Percentiles rank a stretch among this genome's conserved stretches.
phyloP scores from a whole-genome alignment of 2,329 filamentous ascomycete species.

The Trichoderma aggressivum region DNA sequence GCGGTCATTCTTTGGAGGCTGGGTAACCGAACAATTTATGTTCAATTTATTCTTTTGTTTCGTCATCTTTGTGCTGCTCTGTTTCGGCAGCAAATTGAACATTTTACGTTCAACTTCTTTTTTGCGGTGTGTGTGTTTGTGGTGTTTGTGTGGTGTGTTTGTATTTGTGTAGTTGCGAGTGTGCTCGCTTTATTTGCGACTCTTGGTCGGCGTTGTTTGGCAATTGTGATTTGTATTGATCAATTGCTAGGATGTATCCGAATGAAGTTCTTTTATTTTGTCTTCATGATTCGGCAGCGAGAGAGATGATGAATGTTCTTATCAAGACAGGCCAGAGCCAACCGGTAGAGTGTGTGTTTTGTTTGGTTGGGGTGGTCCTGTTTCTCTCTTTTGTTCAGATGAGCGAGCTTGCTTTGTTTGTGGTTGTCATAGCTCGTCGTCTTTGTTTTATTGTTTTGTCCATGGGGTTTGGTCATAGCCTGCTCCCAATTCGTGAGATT shows the following conservation, averaged over 20 bases:
- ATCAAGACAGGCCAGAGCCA: not conserved
- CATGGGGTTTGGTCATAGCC: not conserved
- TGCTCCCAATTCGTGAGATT: slow-evolving; percentile 17
- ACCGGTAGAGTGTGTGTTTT: not conserved
- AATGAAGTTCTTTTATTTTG: not conserved
- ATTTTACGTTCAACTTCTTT: not conserved
- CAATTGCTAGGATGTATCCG: not conserved
- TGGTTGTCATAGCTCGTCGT: not conserved
- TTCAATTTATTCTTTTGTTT: not conserved
- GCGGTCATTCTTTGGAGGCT: not conserved
- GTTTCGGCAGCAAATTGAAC: not conserved
- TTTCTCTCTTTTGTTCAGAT: not conserved
- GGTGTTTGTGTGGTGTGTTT: not conserved
- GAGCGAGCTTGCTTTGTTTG: not conserved
- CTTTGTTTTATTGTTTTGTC: not conserved
- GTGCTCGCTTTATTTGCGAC: not conserved
- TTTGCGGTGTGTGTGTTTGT: not conserved
- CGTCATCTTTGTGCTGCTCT: not conserved
- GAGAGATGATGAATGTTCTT: not conserved
- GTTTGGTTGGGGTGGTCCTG: not conserved
- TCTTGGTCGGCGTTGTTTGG: not conserved
- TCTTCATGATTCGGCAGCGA: not conserved
- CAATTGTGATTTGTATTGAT: not conserved
- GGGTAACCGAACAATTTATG: not conserved
- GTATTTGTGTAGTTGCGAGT: not conserved